Base-by-base conservation (phyloP, 2,329 filamentous ascomycete species). In the Cucurbitaria berberidis region DNA sequence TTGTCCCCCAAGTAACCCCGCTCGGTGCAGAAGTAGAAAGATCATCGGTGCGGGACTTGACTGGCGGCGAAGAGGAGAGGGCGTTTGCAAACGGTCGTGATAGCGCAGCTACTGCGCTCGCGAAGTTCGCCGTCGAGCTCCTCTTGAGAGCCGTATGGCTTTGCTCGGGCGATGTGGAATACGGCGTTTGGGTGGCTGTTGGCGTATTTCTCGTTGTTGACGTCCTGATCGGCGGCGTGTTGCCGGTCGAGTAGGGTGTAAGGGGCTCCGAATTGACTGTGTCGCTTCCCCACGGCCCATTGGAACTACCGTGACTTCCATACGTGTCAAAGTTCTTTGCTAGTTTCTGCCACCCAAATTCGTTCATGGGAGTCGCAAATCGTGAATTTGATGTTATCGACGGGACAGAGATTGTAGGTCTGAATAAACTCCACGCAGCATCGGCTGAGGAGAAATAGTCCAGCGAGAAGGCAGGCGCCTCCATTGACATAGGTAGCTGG, bases 181-280 rank as follows among this genome's bases (percentile, higher is more conserved):
- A 72, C 26, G 77, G 69, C 3, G 72, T 73, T 38, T 81, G 74
- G 7, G 68, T 67, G 19, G 73, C 68, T 13, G 77, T 70, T 7
- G 63, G 63, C 11, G 61, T 51, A 29, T 58, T 74, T 16, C 75
- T 76, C 41, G 67, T 58, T 11, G 73, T 75, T 19, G 70, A 69
- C 19, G 72, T 65, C 45, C 78, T 77, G 78, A 76, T 32, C 5
- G 82, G 82, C 40, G 82, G 82, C 3, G 82, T 84, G 19, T 77
- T 79, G 15, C 80, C 80, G 1, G 79, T 81, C 3, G 82, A 84
- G 60, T 80, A 79, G 1, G 82, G 78, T 3, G 81, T 81, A 2
- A 79, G 76, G 3, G 80, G 78, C 43, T 80, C 80, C 40, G 76
- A 76, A 5, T 66, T 68, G 16, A 69, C 38, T 3, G 61, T 61